Conservation (phyloP, 805 yeast species). For the Vanderwaltozyma tropicalis region DNA sequence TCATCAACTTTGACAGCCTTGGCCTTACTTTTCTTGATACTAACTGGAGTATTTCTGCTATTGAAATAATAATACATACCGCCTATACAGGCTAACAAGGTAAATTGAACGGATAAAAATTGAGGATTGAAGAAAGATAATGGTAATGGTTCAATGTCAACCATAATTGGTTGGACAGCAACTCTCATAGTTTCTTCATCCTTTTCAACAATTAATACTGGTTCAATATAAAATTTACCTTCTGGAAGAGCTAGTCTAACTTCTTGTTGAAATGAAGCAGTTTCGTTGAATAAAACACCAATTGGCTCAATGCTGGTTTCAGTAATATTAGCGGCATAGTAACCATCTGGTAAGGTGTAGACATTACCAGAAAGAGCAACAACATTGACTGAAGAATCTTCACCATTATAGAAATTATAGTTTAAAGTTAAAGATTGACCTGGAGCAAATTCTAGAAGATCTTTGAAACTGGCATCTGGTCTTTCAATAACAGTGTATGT, state of each 20-base stretch:
- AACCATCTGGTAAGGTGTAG: constrained; percentile 44
- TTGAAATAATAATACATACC: constrained; percentile 37
- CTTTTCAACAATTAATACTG: constrained; percentile 45
- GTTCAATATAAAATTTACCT: constrained; percentile 47
- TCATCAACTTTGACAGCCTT: constrained; percentile 27
- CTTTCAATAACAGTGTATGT: constrained; percentile 40
- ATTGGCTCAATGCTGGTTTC: constrained; percentile 55
- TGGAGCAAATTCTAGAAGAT: constrained; percentile 35
- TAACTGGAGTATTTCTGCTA: not conserved
- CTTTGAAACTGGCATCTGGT: constrained; percentile 31
- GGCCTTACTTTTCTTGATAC: constrained; percentile 3
- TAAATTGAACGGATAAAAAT: constrained; percentile 49
- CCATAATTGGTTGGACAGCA: constrained; percentile 47
- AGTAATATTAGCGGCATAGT: constrained; percentile 49
- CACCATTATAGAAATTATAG: constrained; percentile 45
- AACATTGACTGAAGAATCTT: constrained; percentile 39
- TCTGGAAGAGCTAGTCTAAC: constrained; percentile 50
- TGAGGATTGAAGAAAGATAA: constrained; percentile 66
- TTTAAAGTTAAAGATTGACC: constrained; percentile 45
- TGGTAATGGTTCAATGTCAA: constrained; percentile 51
- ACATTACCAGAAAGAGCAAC: constrained; percentile 64
- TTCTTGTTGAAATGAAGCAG: constrained; percentile 44
- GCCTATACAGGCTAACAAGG: constrained; percentile 41
- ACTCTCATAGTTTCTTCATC: constrained; percentile 43
- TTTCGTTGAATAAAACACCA: constrained; percentile 39